These are phyloP conservation scores for Chaetomiaceae sp. DNA, from an alignment of 2,329 filamentous ascomycete species.

Conservation along the genomic window DNA sequence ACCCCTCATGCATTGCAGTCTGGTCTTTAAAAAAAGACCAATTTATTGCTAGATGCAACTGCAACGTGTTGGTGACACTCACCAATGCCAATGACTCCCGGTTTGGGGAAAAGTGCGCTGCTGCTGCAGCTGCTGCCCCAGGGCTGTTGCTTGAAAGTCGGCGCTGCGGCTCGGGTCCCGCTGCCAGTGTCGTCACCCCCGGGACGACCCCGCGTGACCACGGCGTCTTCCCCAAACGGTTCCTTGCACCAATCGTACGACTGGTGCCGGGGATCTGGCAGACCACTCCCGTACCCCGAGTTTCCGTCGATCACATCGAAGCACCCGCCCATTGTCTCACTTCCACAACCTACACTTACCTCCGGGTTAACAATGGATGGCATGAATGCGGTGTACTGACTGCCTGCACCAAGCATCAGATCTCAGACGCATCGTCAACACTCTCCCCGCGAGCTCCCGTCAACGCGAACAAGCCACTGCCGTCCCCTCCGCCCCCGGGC, in stretches of 20 bases:
- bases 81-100: not conserved
- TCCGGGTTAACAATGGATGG: not conserved
- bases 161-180: not conserved
- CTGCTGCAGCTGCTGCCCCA: conserved; percentile 6
- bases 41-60: conserved; percentile 7
- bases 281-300: too few species aligned
- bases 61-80: conserved; percentile 1
- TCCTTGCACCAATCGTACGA: conserved; percentile 26
- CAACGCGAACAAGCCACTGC: conserved; percentile 54
- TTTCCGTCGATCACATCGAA: not conserved
- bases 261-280: conserved; percentile 6
- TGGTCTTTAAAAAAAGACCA: not conserved
- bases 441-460: conserved; percentile 35
- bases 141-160: not conserved
- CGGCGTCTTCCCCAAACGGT: conserved; percentile 9
- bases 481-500: conserved; percentile 45
- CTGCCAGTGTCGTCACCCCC: conserved; percentile 16
- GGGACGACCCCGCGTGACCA: conserved; percentile 22
- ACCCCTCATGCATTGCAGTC: not conserved
- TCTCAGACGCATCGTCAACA: conserved; percentile 22
- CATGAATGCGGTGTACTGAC: conserved; percentile 18
- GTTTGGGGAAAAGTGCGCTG: not conserved
- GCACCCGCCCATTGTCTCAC: too few species aligned
- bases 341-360: too few species aligned
- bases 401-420: conserved; percentile 12